Evolutionary conservation across 345 rosid species (phyloP).

Genomic region (Populus alba): DNA sequence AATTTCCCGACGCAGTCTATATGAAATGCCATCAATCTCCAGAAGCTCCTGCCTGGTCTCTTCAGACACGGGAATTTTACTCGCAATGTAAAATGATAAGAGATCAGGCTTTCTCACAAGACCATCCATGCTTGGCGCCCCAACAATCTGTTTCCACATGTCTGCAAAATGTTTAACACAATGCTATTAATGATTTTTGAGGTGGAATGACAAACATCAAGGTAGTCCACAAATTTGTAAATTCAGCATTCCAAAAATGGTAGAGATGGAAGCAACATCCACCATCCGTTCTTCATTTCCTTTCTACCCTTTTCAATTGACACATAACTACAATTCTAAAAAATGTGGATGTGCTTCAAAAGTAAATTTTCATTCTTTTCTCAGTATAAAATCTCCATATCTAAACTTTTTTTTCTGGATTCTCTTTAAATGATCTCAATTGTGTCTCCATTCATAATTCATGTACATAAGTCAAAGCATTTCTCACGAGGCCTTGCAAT

Average conservation of each 20-base stretch:
- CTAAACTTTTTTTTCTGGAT: not conserved
- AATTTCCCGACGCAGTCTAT: constrained; percentile 82
- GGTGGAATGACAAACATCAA: not conserved
- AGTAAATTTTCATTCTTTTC: not conserved
- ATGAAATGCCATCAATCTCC: constrained; percentile 83
- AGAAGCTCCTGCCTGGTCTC: constrained; percentile 89
- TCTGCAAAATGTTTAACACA: constrained; percentile 44
- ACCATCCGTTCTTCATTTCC: not conserved
- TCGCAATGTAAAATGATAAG: constrained; percentile 79
- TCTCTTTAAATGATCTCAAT: not conserved
- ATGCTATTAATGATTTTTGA: not conserved
- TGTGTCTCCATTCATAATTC: not conserved
- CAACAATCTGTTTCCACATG: constrained; percentile 87
- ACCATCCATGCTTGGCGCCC: constrained; percentile 67
- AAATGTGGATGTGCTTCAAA: not conserved
- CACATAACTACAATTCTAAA: not conserved
- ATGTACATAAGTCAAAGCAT: not conserved
- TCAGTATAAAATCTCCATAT: not conserved
- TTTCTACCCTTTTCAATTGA: not conserved
- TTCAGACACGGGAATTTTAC: constrained; percentile 90
- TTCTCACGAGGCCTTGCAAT: not conserved
- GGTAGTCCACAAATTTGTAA: not conserved
- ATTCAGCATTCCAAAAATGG: not conserved
- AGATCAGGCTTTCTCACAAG: constrained; percentile 75
- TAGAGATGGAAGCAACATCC: not conserved